Conservation (phyloP, 331 rosid genomes). For the Arachis monticola region DNA sequence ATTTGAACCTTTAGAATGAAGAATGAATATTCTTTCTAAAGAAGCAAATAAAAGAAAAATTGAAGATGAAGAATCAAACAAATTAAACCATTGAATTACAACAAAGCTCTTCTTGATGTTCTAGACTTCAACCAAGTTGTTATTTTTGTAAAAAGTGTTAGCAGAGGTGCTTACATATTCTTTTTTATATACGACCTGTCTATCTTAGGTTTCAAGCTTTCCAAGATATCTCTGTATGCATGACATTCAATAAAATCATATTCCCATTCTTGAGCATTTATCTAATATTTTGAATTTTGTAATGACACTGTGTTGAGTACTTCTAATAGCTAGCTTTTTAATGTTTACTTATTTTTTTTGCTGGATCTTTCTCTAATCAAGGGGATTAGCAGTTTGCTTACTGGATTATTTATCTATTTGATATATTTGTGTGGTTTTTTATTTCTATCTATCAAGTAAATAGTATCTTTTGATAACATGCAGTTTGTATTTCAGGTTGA, state of each 20-base stretch:
- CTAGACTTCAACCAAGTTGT: conserved; percentile 95
- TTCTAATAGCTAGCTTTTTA: too few relatives aligned
- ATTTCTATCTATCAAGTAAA: too few relatives aligned
- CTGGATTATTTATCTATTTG: not conserved
- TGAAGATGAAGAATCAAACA: too few relatives aligned
- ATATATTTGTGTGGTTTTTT: not conserved
- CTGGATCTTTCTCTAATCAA: not conserved
- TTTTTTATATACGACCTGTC: not conserved
- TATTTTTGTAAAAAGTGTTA: conserved; percentile 90
- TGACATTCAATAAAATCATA: not conserved
- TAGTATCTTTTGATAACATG: not conserved
- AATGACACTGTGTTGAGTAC: not conserved
- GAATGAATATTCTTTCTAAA: too few relatives aligned
- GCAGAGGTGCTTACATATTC: conserved; percentile 63
- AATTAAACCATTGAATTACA: too few relatives aligned
- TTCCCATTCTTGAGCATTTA: not conserved
- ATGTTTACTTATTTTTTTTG: too few relatives aligned
- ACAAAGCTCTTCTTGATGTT: conserved; percentile 34
- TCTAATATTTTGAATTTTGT: not conserved
- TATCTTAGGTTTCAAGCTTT: not conserved
- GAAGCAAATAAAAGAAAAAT: too few relatives aligned
- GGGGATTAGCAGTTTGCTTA: not conserved
- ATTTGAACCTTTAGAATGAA: too few relatives aligned
- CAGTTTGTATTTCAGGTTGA: conserved; percentile 55
- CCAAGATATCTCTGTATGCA: not conserved